Evolutionary conservation across 495 filamentous ascomycete species (phyloP).

Genomic region (Penicillium odoratum): DNA sequence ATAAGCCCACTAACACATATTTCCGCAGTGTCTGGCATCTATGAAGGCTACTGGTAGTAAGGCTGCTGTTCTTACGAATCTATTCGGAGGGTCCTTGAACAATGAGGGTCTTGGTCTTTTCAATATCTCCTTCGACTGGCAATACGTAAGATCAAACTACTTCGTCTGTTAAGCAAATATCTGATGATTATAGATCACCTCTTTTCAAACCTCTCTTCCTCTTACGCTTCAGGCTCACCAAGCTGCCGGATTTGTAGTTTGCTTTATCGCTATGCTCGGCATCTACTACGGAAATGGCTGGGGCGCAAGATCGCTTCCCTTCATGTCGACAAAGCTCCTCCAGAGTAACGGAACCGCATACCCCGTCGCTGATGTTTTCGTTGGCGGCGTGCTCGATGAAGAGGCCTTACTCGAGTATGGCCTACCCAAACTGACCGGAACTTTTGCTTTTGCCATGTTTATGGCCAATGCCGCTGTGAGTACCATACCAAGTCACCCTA

Average conservation of each 20-base stretch:
- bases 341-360: slow-evolving; percentile 22
- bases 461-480: slow-evolving; percentile 37
- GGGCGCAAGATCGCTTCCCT: slow-evolving; percentile 27
- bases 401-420: slow-evolving; percentile 33
- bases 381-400: slow-evolving; percentile 36
- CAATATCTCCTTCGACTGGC: slow-evolving; percentile 54
- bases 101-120: slow-evolving; percentile 55
- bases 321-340: slow-evolving; percentile 29
- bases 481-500: neutral
- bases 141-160: slow-evolving; percentile 44
- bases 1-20: neutral
- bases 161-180: neutral
- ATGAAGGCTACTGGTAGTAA: slow-evolving; percentile 28
- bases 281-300: slow-evolving; percentile 34
- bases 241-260: slow-evolving; percentile 15
- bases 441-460: slow-evolving; percentile 38
- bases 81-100: slow-evolving; percentile 56
- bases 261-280: slow-evolving; percentile 25
- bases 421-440: slow-evolving; percentile 43
- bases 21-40: slow-evolving; percentile 48
- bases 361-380: slow-evolving; percentile 33
- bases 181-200: slow-evolving; percentile 31
- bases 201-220: slow-evolving; percentile 35
- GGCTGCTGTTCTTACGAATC: slow-evolving; percentile 32
- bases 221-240: slow-evolving; percentile 25